A percentile compares a stretch with the other conserved stretches of the same genome.
Evolutionary conservation across 345 rosid species (phyloP).

Genomic region (Tarenaya hassleriana): DNA sequence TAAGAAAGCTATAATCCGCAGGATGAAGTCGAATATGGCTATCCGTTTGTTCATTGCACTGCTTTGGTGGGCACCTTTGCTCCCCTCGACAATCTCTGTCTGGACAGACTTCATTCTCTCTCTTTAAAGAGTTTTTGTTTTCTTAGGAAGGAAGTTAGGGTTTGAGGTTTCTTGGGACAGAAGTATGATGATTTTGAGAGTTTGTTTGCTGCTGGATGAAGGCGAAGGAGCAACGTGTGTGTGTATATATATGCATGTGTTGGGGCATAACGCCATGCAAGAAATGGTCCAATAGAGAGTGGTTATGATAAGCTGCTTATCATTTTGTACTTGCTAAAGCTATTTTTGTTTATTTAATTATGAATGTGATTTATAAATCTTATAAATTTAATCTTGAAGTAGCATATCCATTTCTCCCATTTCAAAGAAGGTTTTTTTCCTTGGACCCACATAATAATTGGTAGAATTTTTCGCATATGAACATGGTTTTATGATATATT

Average conservation of each 20-base stretch:
- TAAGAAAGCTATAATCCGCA: conserved; percentile 46
- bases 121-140: not conserved
- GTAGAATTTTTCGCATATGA: too few species aligned
- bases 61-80: conserved; percentile 22
- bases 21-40: conserved; percentile 46
- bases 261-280: conserved; percentile 21
- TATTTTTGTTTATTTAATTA: too few species aligned
- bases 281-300: too few species aligned
- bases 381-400: too few species aligned
- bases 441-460: too few species aligned
- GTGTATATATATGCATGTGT: conserved; percentile 24
- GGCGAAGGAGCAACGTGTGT: conserved; percentile 14
- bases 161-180: not conserved
- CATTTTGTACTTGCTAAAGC: too few species aligned
- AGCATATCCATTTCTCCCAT: too few species aligned
- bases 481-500: conserved; percentile 14
- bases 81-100: conserved; percentile 28
- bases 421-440: conserved; percentile 19
- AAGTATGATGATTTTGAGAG: too few species aligned
- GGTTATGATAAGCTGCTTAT: too few species aligned
- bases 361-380: too few species aligned
- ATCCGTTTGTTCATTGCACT: conserved; percentile 31
- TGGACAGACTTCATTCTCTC: conserved; percentile 34
- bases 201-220: not conserved
- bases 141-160: conserved; percentile 16